These are phyloP conservation scores for Phytophthora agathidicida DNA, from an alignment of 352 stramenopile species.

Conservation along the genomic window DNA sequence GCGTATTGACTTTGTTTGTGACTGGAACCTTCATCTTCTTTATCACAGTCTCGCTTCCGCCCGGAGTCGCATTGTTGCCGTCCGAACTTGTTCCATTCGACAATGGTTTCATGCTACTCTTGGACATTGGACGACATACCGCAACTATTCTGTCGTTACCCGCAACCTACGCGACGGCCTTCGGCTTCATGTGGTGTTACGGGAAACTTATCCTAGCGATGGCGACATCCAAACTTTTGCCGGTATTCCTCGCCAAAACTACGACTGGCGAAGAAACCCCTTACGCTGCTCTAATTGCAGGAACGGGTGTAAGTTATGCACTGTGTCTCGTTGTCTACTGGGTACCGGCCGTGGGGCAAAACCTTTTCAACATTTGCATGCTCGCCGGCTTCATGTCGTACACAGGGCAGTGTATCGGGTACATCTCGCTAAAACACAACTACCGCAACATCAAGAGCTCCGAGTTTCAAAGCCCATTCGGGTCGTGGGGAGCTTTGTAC, in stretches of 20 bases:
- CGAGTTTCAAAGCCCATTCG: constrained; percentile 49
- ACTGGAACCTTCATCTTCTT: constrained; percentile 44
- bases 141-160: constrained; percentile 50
- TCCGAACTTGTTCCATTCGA: constrained; percentile 38
- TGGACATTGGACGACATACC: constrained; percentile 13
- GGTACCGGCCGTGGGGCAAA: constrained; percentile 16
- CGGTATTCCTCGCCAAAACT: constrained; percentile 31
- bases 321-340: constrained; percentile 45
- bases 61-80: constrained; percentile 27
- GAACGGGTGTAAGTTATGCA: constrained; percentile 33
- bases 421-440: constrained; percentile 49
- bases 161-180: constrained; percentile 57
- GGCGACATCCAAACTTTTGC: constrained; percentile 48
- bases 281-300: constrained; percentile 31
- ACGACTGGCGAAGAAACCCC: constrained; percentile 16
- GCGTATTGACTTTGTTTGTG: constrained; percentile 46
- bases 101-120: constrained; percentile 40
- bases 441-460: constrained; percentile 51
- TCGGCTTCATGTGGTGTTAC: constrained; percentile 65
- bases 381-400: constrained; percentile 46
- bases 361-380: constrained; percentile 48
- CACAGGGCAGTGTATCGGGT: constrained; percentile 47
- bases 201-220: constrained; percentile 58
- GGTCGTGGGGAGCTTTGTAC: constrained; percentile 33
- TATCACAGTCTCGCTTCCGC: constrained; percentile 37